These are phyloP conservation scores for Hyphopichia wangnamkhiaoensis DNA, from an alignment of 1,139 yeast species.

Conservation along the genomic window DNA sequence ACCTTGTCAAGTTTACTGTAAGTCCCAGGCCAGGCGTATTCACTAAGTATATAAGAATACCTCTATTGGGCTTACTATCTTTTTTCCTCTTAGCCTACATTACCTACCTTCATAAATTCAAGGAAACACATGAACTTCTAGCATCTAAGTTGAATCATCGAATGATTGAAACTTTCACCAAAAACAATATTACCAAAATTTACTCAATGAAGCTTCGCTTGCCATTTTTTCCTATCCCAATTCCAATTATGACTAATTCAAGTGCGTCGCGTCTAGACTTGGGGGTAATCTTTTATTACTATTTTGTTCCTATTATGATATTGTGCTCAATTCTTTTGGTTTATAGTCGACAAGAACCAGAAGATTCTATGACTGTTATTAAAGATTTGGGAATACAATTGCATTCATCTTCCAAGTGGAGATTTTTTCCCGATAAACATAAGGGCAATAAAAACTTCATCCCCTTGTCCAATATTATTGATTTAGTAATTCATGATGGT, in stretches of 20 bases:
- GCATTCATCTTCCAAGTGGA: constrained; percentile 29
- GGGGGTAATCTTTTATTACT: neutral
- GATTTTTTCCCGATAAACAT: constrained; percentile 15
- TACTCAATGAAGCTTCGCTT: neutral
- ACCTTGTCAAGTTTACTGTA: constrained; percentile 23
- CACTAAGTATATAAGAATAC: constrained; percentile 12
- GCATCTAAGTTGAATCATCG: neutral
- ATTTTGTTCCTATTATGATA: neutral
- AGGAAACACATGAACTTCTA: neutral
- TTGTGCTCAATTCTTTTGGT: constrained; percentile 11
- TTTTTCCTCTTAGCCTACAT: neutral
- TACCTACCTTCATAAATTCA: neutral
- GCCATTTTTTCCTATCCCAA: neutral
- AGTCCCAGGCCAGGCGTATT: constrained; percentile 10
- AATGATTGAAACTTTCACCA: neutral
- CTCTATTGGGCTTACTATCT: constrained; percentile 12
- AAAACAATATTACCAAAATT: constrained; percentile 1
- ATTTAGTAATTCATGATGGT: constrained; percentile 68
- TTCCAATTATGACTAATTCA: neutral
- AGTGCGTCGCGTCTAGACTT: neutral
- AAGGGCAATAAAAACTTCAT: constrained; percentile 37
- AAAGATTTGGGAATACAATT: constrained; percentile 41
- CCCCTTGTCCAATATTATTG: constrained; percentile 54
- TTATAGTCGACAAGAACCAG: constrained; percentile 24
- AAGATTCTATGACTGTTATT: constrained; percentile 37